Evolutionary conservation across 2,329 filamentous ascomycete species (phyloP), one percentile per base, ranked within the genome.

Genomic region (Paramyrothecium roridum): DNA sequence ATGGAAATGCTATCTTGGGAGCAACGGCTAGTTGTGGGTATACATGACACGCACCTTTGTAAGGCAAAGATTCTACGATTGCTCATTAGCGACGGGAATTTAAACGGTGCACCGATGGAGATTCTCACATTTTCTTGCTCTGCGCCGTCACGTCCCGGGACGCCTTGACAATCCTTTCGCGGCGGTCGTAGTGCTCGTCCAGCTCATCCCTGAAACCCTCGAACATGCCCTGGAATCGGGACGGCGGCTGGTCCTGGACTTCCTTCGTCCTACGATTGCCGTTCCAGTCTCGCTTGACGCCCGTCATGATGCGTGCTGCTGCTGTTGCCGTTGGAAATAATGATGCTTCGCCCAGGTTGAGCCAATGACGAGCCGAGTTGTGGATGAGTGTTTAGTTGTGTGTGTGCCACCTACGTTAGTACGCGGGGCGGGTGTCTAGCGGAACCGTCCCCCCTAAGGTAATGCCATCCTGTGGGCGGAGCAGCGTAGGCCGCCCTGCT

Each of bases 181-280:
- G 84, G 17, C 95, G 87, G 73, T 98, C 95, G 72, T 99, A 91
- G 70, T 98, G 93, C 73, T 95, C 86, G 67, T 99, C 95, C 26
- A 99, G 80, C 73, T 97, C 93, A 65, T 88, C 81, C 52, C 93
- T 88, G 70, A 98, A 96, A 8, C 72, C 76, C 71, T 91, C 88
- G 70, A 99, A 99, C 82, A 98, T 92, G 61, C 86, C 73, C 58
- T 85, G 84, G 67, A 84, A 87, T 52, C 72, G 65, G 50, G 73
- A 70, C 33, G 70, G 68, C 6, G 76, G 72, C 20, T 65, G 66
- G 48, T 73, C 70, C 19, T 65, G 60, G 51, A 57, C 59, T 52
- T 63, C 63, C 69, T 78, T 80, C 59, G 73, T 67, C 49, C 73
- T 68, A 45, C 65, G 63, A 56, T 79, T 80, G 56, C 82, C 83